These are phyloP conservation scores for Alternaria conjuncta DNA, from an alignment of 2,329 filamentous ascomycete genomes.

Conservation along the genomic window DNA sequence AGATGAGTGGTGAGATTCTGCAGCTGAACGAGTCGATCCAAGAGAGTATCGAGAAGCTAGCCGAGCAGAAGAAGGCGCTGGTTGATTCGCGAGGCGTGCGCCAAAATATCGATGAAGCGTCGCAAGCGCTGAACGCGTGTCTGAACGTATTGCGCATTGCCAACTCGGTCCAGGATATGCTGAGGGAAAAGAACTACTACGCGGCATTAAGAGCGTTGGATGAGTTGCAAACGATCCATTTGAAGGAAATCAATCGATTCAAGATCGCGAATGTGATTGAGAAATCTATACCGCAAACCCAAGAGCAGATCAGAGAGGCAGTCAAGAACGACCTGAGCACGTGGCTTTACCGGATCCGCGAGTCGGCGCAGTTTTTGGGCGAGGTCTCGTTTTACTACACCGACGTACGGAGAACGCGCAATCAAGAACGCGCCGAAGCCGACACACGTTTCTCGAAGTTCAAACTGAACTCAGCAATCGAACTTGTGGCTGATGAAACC, in stretches of 20 bases:
- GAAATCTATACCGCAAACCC: slow-evolving; percentile 89
- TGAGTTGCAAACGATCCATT: slow-evolving; percentile 93
- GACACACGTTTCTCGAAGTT: slow-evolving; percentile 80
- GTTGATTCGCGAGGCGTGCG: slow-evolving; percentile 91
- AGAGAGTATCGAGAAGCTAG: slow-evolving; percentile 89
- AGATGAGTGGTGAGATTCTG: slow-evolving; percentile 87
- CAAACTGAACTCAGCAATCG: slow-evolving; percentile 93
- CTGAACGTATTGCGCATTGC: slow-evolving; percentile 90
- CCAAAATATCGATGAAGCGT: slow-evolving; percentile 94
- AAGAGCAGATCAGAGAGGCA: slow-evolving; percentile 91
- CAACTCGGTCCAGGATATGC: slow-evolving; percentile 91
- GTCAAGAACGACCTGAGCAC: slow-evolving; percentile 98
- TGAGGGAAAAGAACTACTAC: slow-evolving; percentile 94
- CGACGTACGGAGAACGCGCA: slow-evolving; percentile 80
- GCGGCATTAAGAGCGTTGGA: slow-evolving; percentile 91
- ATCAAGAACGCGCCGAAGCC: slow-evolving; percentile 80
- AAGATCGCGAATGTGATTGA: slow-evolving; percentile 96
- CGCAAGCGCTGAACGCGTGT: slow-evolving; percentile 86
- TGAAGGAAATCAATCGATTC: slow-evolving; percentile 93
- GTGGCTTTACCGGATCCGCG: slow-evolving; percentile 92
- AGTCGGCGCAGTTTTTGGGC: slow-evolving; percentile 93
- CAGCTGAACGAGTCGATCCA: slow-evolving; percentile 94
- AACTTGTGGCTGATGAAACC: slow-evolving; percentile 91
- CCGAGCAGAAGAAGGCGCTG: slow-evolving; percentile 90
- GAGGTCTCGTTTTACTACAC: slow-evolving; percentile 98